A percentile compares a stretch with the other conserved stretches of the same genome.
phyloP scores from a whole-genome alignment of 2,329 filamentous ascomycete species.

The Xylariaceae sp. region DNA sequence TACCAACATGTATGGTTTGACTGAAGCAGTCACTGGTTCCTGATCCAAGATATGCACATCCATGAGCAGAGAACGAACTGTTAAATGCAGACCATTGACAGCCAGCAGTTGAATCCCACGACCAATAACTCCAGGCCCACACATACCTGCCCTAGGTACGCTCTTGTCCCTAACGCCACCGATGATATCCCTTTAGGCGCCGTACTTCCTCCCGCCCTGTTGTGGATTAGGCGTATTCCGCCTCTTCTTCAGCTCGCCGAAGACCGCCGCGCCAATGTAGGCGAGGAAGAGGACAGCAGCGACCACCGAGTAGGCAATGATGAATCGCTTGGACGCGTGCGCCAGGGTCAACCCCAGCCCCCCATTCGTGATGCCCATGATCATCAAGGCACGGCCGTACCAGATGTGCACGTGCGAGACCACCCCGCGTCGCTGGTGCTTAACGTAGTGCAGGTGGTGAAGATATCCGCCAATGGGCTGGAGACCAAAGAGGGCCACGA shows the following conservation, averaged over 20 bases:
- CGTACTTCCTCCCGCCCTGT: too few species aligned
- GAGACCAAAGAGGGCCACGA: conserved; percentile 45
- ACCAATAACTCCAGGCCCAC: too few species aligned
- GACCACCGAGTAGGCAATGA: conserved; percentile 50
- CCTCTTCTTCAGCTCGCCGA: conserved; percentile 12
- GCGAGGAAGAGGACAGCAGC: conserved; percentile 38
- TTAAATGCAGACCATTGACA: too few species aligned
- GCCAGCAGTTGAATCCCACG: too few species aligned
- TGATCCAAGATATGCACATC: too few species aligned
- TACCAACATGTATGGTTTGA: too few species aligned
- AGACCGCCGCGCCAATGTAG: conserved; percentile 28
- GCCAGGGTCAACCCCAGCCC: conserved; percentile 51
- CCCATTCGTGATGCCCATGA: conserved; percentile 55
- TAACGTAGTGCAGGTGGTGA: conserved; percentile 49
- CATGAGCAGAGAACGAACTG: too few species aligned
- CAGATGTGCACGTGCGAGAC: conserved; percentile 54
- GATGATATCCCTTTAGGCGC: too few species aligned
- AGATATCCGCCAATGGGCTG: conserved; percentile 51
- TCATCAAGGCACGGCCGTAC: conserved; percentile 51
- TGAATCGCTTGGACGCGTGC: conserved; percentile 28
- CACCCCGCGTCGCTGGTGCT: conserved; percentile 37
- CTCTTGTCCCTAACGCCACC: too few species aligned
- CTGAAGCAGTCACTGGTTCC: too few species aligned
- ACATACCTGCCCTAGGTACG: too few species aligned
- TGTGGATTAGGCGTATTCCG: too few species aligned